Evolutionary conservation across 345 rosid species (phyloP), one percentile per base, ranked within the genome.

Genomic region (Kernera saxatilis): DNA sequence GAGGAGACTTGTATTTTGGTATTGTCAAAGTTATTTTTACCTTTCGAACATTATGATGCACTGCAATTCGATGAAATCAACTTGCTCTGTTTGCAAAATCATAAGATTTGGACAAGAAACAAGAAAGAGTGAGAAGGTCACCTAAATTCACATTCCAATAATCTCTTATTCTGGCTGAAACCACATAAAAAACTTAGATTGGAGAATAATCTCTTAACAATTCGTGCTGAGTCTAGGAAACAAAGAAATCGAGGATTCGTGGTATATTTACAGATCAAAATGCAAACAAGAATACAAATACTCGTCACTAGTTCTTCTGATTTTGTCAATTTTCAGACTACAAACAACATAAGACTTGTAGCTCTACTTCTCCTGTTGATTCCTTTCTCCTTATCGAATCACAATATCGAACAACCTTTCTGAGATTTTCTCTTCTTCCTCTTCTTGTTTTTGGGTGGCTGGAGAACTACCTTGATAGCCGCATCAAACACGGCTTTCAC

Each of bases 401-500:
- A 89, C 83, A 87, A 74, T 76, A 89, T 77, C 39, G 93, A 79
- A 72, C 96, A 89, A 8, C 81, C 85, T 85, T 82, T 88, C 67
- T 85, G 90, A 18, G 79, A 76, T 82, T 77, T 86, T 78, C 80
- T 80, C 83, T 82, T 85, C 91, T 86, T 85, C 82, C 70, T 89
- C 83, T 82, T 87, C 85, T 83, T 89, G 75, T 75, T 82, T 77
- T 89, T 92, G 5, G 98, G 92, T 0, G 98, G 98, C 82, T 89
- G 96, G 52, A 92, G 92, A 70, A 89, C 96, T 39, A 89, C 86
- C 76, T 84, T 87, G 73, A 92, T 92, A 59, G 97, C 97, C 11
- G 91, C 86, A 71, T 92, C 96, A 49, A 92, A 92, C 43, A 92
- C 97, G 18, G 82, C 86, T 80, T 92, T 92, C 76, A 92, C 90